Evolutionary conservation across 495 filamentous ascomycete species (phyloP), one percentile per base, ranked within the genome.

Genomic region (Penicillium bovifimosum): DNA sequence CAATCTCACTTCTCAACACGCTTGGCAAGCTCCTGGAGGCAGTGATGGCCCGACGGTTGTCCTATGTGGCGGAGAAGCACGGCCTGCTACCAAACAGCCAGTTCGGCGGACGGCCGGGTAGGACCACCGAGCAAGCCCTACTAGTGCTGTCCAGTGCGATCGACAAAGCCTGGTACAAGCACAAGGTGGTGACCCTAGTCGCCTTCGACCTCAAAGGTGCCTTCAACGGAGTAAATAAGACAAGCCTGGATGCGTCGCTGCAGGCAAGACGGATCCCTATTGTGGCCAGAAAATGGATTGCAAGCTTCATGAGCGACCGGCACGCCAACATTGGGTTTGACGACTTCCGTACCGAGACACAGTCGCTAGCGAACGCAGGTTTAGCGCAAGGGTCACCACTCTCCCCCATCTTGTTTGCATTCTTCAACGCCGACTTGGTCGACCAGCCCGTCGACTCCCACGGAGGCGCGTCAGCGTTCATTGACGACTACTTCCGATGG

Each of bases 381-480:
- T 54, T 69, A 6, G 60, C 62, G 2, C 55, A 69, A 41, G 60
- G 60, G 1, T 69, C 55, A 2, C 60, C 56, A 1, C 49, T 69
- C 2, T 67, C 60, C 0, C 59, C 62, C 5, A 61, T 69, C 32
- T 33, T 67, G 5, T 69, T 64, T 33, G 13, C 35, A 27, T 65
- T 67, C 50, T 69, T 62, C 28, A 24, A 24, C 20, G 20, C 20
- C 20, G 20, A 24, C 20, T 24, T 24, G 4, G 20, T 24, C 20
- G 20, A 24, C 20, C 4, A 24, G 20, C 20, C 20, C 4, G 4
- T 24, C 20, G 20, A 24, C 20, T 24, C 20, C 20, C 4, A 24
- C 4, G 4, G 20, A 24, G 20, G 20, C 20, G 20, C 20, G 20
- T 24, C 4, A 24, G 20, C 20, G 20, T 24, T 24, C 4, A 24